Evolutionary conservation across 2,329 filamentous ascomycete genomes (phyloP).

Genomic region (Aspergillus novoparasiticus): DNA sequence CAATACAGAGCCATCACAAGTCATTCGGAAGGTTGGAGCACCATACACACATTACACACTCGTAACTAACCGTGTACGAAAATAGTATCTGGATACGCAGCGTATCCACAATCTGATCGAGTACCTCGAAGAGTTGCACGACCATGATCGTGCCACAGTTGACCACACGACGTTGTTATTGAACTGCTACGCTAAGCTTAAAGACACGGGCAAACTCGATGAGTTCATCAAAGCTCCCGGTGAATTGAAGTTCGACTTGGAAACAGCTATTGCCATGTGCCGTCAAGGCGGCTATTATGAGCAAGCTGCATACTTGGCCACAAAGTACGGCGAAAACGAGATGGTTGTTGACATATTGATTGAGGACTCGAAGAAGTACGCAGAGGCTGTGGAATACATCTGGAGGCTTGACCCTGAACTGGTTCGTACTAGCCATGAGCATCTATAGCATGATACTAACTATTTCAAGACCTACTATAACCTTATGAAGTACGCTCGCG

Average conservation of each 20-base stretch:
- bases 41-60: neutral
- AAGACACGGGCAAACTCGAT: constrained; percentile 94
- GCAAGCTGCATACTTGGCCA: constrained; percentile 92
- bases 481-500: constrained; percentile 91
- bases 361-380: constrained; percentile 89
- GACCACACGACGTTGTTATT: constrained; percentile 93
- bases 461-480: constrained; percentile 72
- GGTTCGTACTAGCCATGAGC: constrained; percentile 53
- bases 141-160: constrained; percentile 87
- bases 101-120: constrained; percentile 96
- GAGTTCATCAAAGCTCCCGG: constrained; percentile 90
- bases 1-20: constrained; percentile 92
- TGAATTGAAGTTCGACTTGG: constrained; percentile 92
- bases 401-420: constrained; percentile 79
- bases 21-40: constrained; percentile 76
- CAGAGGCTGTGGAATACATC: constrained; percentile 86
- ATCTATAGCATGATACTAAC: constrained; percentile 34
- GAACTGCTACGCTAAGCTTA: constrained; percentile 97
- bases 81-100: constrained; percentile 89
- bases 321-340: constrained; percentile 90
- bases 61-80: constrained; percentile 16
- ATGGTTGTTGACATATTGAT: constrained; percentile 94
- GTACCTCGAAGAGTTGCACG: constrained; percentile 93
- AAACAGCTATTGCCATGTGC: constrained; percentile 97
- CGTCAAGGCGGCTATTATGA: constrained; percentile 95